phyloP scores from a whole-genome alignment of 225 moss, liverwort and hornwort species.

The Ulota crispa region DNA sequence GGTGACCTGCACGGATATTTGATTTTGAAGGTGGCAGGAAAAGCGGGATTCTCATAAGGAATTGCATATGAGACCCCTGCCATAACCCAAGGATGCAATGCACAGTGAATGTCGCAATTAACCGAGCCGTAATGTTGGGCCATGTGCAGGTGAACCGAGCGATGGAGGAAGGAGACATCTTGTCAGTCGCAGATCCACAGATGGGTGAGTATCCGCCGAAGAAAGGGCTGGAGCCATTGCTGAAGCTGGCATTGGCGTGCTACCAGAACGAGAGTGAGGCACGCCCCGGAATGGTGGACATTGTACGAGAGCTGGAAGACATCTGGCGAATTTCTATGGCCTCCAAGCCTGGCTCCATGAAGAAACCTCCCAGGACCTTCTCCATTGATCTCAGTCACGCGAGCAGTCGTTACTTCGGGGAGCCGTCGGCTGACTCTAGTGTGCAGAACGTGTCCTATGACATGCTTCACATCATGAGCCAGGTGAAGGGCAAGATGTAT shows the following conservation, averaged over 20 bases:
- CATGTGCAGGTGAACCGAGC: slow-evolving; percentile 44
- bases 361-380: slow-evolving; percentile 29
- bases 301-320: slow-evolving; percentile 67
- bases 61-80: no score
- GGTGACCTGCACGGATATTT: no score
- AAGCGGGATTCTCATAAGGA: no score
- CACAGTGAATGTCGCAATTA: neutral
- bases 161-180: slow-evolving; percentile 41
- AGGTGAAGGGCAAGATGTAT: slow-evolving; percentile 17
- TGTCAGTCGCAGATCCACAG: slow-evolving; percentile 58
- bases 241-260: slow-evolving; percentile 62
- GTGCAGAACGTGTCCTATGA: slow-evolving; percentile 4
- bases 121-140: neutral
- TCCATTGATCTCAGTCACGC: slow-evolving; percentile 34
- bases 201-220: slow-evolving; percentile 60
- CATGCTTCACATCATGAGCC: neutral
- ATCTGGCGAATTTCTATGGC: slow-evolving; percentile 54
- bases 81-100: neutral
- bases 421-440: slow-evolving; percentile 16
- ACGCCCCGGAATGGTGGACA: slow-evolving; percentile 75
- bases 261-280: slow-evolving; percentile 54
- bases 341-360: slow-evolving; percentile 14
- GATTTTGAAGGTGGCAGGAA: no score
- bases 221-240: slow-evolving; percentile 46
- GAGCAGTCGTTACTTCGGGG: neutral